These are phyloP conservation scores for Paramecium sonneborni DNA, from an alignment of 73 alveolate genomes.

Conservation along the genomic window DNA sequence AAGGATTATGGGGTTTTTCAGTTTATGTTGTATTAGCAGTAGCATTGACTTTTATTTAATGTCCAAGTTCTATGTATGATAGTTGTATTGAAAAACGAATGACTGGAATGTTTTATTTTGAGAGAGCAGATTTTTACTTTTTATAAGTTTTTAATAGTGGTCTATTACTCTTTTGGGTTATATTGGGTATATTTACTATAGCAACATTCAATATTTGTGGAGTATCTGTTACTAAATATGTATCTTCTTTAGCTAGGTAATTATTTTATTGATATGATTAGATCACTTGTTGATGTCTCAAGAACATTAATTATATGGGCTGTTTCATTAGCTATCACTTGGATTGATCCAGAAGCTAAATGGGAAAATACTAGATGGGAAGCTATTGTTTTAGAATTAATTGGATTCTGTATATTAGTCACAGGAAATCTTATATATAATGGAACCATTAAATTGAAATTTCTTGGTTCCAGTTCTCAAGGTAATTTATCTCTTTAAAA, in stretches of 20 bases:
- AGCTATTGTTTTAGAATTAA: conserved; percentile 63
- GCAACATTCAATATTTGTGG: conserved; percentile 93
- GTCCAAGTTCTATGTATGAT: background rate
- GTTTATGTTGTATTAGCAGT: conserved; percentile 75
- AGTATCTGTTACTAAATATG: conserved; percentile 91
- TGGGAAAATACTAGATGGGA: conserved; percentile 62
- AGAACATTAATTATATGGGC: conserved; percentile 91
- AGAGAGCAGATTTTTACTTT: conserved; percentile 57
- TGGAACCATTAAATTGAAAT: conserved; percentile 71
- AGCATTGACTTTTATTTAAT: conserved; percentile 46
- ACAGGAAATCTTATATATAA: conserved; percentile 88
- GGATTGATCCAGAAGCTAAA: background rate
- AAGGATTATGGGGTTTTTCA: conserved; percentile 94
- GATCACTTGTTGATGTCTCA: conserved; percentile 89
- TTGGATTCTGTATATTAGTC: conserved; percentile 84
- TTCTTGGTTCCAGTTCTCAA: background rate
- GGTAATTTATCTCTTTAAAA: background rate
- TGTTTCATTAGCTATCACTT: conserved; percentile 47
- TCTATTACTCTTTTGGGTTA: conserved; percentile 57
- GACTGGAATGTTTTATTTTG: conserved; percentile 43
- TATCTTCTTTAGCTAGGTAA: conserved; percentile 76
- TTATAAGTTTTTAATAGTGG: background rate
- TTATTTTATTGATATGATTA: conserved; percentile 68
- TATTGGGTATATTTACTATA: conserved; percentile 81
- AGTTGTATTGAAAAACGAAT: background rate